Evolutionary conservation across 2,329 filamentous ascomycete genomes (phyloP).

Genomic region (Rutstroemia sp.): DNA sequence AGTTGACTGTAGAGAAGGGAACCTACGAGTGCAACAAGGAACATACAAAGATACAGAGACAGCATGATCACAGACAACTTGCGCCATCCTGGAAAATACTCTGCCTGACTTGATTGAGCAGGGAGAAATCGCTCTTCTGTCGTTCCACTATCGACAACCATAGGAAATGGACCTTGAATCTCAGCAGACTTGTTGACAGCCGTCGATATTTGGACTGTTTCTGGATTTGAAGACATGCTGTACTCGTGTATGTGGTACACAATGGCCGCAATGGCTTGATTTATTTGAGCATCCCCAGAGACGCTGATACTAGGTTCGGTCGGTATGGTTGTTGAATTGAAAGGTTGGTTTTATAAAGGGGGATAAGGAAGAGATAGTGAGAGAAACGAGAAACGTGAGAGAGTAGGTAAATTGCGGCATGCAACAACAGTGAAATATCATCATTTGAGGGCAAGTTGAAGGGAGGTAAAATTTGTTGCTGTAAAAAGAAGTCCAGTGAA

Average conservation of each 20-base stretch:
- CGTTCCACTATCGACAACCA: too few species aligned
- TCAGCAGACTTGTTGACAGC: too few species aligned
- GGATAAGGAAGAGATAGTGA: too few species aligned
- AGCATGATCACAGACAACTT: neutral
- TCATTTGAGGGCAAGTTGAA: too few species aligned
- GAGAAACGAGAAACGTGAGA: too few species aligned
- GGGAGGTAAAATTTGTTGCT: too few species aligned
- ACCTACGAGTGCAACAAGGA: conserved; percentile 2
- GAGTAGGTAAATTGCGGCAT: too few species aligned
- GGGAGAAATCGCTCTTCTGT: neutral
- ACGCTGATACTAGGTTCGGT: neutral
- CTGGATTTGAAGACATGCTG: neutral
- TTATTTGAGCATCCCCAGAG: neutral
- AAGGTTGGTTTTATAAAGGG: too few species aligned
- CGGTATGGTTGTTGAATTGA: too few species aligned
- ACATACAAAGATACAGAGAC: neutral
- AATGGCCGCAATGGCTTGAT: neutral
- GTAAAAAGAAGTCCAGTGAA: too few species aligned
- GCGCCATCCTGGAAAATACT: neutral
- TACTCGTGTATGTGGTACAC: neutral
- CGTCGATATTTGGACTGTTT: neutral
- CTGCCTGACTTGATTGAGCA: neutral
- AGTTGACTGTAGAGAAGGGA: neutral
- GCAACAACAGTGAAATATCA: too few species aligned
- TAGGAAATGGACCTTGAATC: too few species aligned